Percentiles rank a stretch among this genome's conserved stretches.
These are phyloP conservation scores for Diplodia scrobiculata DNA, from an alignment of 2,329 filamentous ascomycete genomes.

Conservation along the genomic window DNA sequence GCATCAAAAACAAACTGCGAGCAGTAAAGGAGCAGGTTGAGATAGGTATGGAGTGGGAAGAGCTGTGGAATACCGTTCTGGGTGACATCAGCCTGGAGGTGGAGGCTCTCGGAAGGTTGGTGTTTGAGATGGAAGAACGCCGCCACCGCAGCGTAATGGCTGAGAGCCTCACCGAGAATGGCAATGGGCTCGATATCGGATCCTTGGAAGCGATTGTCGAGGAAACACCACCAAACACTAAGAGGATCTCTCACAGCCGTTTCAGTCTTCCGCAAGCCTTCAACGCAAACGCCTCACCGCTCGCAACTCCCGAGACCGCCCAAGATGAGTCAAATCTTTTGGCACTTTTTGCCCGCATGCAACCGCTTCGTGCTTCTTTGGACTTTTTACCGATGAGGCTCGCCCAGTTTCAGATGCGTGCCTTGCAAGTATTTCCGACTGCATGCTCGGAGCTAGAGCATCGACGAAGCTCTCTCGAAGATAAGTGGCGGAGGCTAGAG, in stretches of 20 bases:
- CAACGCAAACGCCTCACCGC: constrained; percentile 55
- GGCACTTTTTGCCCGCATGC: constrained; percentile 91
- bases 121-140: constrained; percentile 98
- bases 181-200: constrained; percentile 69
- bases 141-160: constrained; percentile 76
- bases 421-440: constrained; percentile 77
- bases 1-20: constrained; percentile 75
- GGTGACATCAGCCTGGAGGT: constrained; percentile 91
- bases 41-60: constrained; percentile 98
- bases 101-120: constrained; percentile 73
- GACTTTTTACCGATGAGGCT: constrained; percentile 96
- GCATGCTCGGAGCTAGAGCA: constrained; percentile 86
- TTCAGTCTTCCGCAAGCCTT: constrained; percentile 67
- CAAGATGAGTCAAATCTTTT: constrained; percentile 87
- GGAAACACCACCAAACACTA: constrained; percentile 67
- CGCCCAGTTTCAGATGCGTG: constrained; percentile 79
- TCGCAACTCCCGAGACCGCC: constrained; percentile 58
- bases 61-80: constrained; percentile 90
- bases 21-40: constrained; percentile 88
- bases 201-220: constrained; percentile 93
- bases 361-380: constrained; percentile 85
- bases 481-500: constrained; percentile 84
- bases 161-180: constrained; percentile 58
- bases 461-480: constrained; percentile 72
- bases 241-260: constrained; percentile 61